Base-by-base conservation (phyloP, 2,329 filamentous ascomycete species). In the Fusarium bactridioides region DNA sequence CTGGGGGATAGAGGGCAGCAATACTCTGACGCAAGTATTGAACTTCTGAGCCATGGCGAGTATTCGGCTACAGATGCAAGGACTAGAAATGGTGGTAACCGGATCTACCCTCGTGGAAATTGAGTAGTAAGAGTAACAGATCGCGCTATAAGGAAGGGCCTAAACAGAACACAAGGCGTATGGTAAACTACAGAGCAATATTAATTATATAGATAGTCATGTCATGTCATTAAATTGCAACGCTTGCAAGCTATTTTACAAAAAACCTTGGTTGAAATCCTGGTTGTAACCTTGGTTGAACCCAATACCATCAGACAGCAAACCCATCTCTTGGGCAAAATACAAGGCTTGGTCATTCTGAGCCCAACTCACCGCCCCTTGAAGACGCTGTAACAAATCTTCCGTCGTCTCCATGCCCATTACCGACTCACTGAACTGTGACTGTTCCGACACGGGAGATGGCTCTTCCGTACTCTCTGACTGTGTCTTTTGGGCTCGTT, bases 261-360 rank as follows among this genome's bases (percentile, higher is more conserved):
- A 44, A 23, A 40, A 41, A 3, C 51, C 47, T 12, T 57, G 55
- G 10, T 41, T 54, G 2, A n/a, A 47, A 47, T 47, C 25, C 11
- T 29, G 44, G 6, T 47, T 21, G 0, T 47, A 41, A 18, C 51
- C 43, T 16, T 61, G 51, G 6, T 41, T 54, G 3, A 48, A 41
- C 5, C 56, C 57, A 54, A 67, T 38, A 0, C 43, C 57, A 3
- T 67, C 41, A 18, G 66, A 61, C 19, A 73, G 5, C 7, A 73
- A 7, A 0, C 70, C 70, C 47, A 59, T 56, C 37, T 66, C 61
- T 2, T 67, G 66, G 0, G 70, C 70, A 29, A 73, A 73, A 29
- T 58, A 44, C 1, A 73, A 25, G 2, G 70, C 43, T 19, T 73
- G 70, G 1, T 73, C 70, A 19, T 70, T 73, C 25, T 73, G 57